Conservation (phyloP, 2,329 filamentous ascomycete species). For the Hortaea werneckii region DNA sequence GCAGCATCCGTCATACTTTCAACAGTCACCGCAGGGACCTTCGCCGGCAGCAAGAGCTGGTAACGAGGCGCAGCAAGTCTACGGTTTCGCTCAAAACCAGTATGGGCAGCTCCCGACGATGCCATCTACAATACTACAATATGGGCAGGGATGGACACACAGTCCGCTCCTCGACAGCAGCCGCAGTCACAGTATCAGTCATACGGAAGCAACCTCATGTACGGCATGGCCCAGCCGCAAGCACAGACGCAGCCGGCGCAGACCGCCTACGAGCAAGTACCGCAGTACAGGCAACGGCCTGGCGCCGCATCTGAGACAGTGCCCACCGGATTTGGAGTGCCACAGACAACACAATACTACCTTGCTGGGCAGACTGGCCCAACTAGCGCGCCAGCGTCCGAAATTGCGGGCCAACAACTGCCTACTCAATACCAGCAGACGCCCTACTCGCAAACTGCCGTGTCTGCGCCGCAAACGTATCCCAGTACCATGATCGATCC, state of each 20-base stretch:
- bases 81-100: slow-evolving; percentile 46
- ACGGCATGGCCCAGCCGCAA: slow-evolving; percentile 59
- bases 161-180: slow-evolving; percentile 47
- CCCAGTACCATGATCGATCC: slow-evolving; percentile 44
- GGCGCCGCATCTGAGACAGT: slow-evolving; percentile 70
- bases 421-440: slow-evolving; percentile 51
- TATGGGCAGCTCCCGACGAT: slow-evolving; percentile 47
- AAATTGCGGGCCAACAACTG: slow-evolving; percentile 51
- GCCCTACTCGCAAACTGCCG: slow-evolving; percentile 52
- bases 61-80: slow-evolving; percentile 29
- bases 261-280: slow-evolving; percentile 62
- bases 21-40: slow-evolving; percentile 33
- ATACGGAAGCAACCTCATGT: slow-evolving; percentile 62
- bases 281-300: slow-evolving; percentile 66
- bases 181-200: slow-evolving; percentile 45
- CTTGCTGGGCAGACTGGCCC: slow-evolving; percentile 48
- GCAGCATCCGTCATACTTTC: slow-evolving; percentile 32
- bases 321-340: slow-evolving; percentile 54
- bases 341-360: slow-evolving; percentile 61
- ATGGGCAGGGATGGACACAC: slow-evolving; percentile 34
- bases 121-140: slow-evolving; percentile 44
- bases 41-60: slow-evolving; percentile 28
- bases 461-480: slow-evolving; percentile 42
- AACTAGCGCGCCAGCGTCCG: slow-evolving; percentile 49
- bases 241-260: slow-evolving; percentile 40